These are phyloP conservation scores for Entoloma clypeatum DNA, from an alignment of 1,284 basidiomycete genomes.

Conservation along the genomic window DNA sequence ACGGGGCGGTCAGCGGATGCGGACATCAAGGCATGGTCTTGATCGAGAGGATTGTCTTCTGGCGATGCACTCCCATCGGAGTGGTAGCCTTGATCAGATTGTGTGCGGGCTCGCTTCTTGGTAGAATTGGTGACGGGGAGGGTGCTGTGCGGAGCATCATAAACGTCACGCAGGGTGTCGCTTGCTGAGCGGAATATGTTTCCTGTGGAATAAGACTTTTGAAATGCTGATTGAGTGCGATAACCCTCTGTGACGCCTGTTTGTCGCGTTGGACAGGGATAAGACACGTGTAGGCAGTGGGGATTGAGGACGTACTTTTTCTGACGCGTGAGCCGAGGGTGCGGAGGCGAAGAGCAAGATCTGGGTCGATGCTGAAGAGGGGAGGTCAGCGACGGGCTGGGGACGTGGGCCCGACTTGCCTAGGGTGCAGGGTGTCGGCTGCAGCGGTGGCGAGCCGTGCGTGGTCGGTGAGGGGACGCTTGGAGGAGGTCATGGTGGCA, in stretches of 20 bases:
- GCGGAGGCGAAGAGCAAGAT: slow-evolving; percentile 42
- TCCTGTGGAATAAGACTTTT: slow-evolving; percentile 34
- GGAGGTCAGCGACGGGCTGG: too few species aligned
- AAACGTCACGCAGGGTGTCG: slow-evolving; percentile 39
- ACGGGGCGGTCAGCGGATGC: slow-evolving; percentile 27
- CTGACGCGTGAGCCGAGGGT: slow-evolving; percentile 46
- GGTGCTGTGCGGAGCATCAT: slow-evolving; percentile 15
- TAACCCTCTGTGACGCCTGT: slow-evolving; percentile 53
- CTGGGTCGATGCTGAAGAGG: slow-evolving; percentile 33
- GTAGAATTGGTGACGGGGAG: slow-evolving; percentile 19
- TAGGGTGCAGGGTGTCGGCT: too few species aligned
- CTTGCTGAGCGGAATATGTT: slow-evolving; percentile 41
- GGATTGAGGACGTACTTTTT: slow-evolving; percentile 38
- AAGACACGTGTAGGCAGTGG: slow-evolving; percentile 7
- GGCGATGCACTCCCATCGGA: slow-evolving; percentile 17
- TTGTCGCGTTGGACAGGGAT: slow-evolving; percentile 25
- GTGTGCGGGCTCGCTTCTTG: slow-evolving; percentile 33
- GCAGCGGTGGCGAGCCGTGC: too few species aligned
- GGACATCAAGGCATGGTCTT: slow-evolving; percentile 11
- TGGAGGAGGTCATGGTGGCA: too few species aligned
- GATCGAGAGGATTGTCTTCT: slow-evolving; percentile 14
- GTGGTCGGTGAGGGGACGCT: too few species aligned
- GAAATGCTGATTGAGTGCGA: slow-evolving; percentile 31
- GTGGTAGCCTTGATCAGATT: slow-evolving; percentile 23
- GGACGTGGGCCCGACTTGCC: too few species aligned